These are phyloP conservation scores for Fomitopsis betulina DNA, from an alignment of 1,284 basidiomycete genomes.

Conservation along the genomic window DNA sequence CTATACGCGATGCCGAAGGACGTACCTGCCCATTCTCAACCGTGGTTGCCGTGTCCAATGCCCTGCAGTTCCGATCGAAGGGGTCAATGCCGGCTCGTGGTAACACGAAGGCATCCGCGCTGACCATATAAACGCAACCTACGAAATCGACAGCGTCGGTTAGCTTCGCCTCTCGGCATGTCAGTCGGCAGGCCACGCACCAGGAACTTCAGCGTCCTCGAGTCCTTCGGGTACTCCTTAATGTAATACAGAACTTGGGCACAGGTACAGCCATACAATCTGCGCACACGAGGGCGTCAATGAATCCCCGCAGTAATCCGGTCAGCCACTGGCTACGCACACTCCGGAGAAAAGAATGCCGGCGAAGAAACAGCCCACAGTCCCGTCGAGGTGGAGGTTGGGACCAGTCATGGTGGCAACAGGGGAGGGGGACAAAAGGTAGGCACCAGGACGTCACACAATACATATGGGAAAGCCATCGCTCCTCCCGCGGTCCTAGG, in stretches of 20 bases:
- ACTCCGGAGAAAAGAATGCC: background rate
- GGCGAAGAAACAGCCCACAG: background rate
- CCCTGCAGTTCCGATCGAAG: background rate
- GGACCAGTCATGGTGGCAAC: background rate
- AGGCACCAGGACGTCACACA: no score
- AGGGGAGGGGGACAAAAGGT: background rate
- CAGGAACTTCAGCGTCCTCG: background rate
- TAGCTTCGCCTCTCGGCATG: no score
- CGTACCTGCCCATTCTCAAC: background rate
- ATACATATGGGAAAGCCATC: background rate
- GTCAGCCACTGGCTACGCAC: background rate
- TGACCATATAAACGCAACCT: background rate
- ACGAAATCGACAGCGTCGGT: background rate
- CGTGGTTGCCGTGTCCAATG: background rate
- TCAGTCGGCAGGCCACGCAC: background rate
- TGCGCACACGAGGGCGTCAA: background rate
- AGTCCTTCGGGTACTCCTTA: background rate
- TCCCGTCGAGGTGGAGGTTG: background rate
- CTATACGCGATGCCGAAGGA: background rate
- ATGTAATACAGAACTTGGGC: background rate
- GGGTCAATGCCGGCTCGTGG: no score
- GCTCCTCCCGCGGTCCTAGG: no score
- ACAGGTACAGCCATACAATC: background rate
- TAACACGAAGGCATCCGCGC: background rate
- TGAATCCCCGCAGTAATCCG: no score